These are phyloP conservation scores for Theileria parva DNA, from an alignment of 169 alveolate species.

Conservation along the genomic window DNA sequence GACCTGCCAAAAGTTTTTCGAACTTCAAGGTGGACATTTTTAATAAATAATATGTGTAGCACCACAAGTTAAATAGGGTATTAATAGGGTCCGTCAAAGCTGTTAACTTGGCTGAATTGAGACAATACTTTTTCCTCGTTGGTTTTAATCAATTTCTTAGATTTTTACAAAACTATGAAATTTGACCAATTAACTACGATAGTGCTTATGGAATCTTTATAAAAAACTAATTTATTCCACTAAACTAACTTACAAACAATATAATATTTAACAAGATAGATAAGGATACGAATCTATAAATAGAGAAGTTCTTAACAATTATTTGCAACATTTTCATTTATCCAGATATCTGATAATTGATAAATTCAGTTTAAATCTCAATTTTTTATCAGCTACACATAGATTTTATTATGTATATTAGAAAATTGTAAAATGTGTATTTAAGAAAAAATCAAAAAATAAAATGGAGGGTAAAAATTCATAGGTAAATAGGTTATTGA, in stretches of 20 bases:
- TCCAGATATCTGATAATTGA: not conserved
- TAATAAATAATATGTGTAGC: conserved; percentile 28
- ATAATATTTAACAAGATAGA: not conserved
- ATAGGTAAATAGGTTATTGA: not conserved
- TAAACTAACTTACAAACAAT: not conserved
- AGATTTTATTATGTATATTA: no score
- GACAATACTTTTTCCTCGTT: not conserved
- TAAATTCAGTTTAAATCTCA: not conserved
- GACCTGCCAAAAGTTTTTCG: conserved; percentile 58
- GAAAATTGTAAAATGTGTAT: not conserved
- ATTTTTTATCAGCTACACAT: not conserved
- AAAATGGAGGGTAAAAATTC: not conserved
- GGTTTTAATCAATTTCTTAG: not conserved
- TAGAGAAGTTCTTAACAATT: not conserved
- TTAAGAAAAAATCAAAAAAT: no score
- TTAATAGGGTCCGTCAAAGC: not conserved
- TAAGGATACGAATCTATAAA: not conserved
- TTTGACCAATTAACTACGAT: not conserved
- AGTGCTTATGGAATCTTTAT: not conserved
- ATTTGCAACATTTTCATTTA: not conserved
- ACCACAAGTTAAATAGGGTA: conserved; percentile 20
- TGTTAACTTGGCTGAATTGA: not conserved
- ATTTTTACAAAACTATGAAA: not conserved
- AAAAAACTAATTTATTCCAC: not conserved
- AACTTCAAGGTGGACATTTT: conserved; percentile 61